These are phyloP conservation scores for Botrytis fragariae DNA, from an alignment of 2,329 filamentous ascomycete species.

Conservation along the genomic window DNA sequence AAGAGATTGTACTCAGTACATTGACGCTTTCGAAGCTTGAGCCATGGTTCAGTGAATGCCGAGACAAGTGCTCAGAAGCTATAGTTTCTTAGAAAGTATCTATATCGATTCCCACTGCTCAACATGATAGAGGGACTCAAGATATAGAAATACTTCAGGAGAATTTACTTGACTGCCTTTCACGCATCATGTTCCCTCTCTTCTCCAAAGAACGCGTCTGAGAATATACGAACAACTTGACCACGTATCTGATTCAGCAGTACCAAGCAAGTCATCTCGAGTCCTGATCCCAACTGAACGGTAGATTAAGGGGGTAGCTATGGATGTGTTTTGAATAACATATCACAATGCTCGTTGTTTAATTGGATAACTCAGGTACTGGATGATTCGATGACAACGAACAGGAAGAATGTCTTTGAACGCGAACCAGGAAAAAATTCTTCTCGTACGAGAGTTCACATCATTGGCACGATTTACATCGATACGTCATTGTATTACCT, in stretches of 20 bases:
- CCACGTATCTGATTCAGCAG: neutral
- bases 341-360: neutral
- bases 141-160: neutral
- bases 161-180: neutral
- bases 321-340: neutral
- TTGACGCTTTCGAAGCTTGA: neutral
- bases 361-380: neutral
- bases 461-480: neutral
- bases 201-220: neutral
- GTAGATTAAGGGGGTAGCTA: too few species aligned
- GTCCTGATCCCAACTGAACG: neutral
- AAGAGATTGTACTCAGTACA: neutral
- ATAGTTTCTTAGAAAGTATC: rapidly evolving
- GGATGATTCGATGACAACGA: neutral
- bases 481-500: neutral
- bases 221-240: neutral
- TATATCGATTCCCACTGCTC: rapidly evolving
- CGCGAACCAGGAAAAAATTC: neutral
- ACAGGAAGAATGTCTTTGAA: neutral
- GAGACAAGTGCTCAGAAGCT: neutral
- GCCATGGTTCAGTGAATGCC: neutral
- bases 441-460: neutral
- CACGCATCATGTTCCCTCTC: neutral
- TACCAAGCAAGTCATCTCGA: neutral
- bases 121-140: neutral